These are phyloP conservation scores for Leccinum griseonigrum DNA, from an alignment of 1,284 basidiomycete species.

Conservation along the genomic window DNA sequence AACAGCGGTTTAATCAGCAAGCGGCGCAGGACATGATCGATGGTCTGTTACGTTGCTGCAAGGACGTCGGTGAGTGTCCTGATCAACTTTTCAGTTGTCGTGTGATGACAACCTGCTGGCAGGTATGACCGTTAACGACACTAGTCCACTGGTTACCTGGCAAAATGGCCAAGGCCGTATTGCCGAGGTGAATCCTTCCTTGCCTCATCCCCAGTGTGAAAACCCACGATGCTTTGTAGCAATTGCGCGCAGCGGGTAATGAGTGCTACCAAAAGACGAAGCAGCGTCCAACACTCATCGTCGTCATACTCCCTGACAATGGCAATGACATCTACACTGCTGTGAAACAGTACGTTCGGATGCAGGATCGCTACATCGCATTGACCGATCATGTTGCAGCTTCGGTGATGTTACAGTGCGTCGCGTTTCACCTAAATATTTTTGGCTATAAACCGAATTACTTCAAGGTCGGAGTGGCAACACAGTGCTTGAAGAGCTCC, in stretches of 20 bases:
- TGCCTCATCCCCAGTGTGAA: background rate
- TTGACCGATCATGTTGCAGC: conserved; percentile 34
- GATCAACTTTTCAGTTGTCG: background rate
- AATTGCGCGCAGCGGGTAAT: conserved; percentile 47
- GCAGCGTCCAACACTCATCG: conserved; percentile 52
- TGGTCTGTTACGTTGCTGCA: conserved; percentile 46
- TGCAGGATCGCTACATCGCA: background rate
- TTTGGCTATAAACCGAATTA: conserved; percentile 4
- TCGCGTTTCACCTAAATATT: background rate
- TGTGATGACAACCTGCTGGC: background rate
- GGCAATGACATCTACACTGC: conserved; percentile 72
- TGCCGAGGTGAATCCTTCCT: conserved; percentile 36
- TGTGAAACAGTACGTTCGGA: conserved; percentile 65
- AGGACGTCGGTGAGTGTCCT: conserved; percentile 51
- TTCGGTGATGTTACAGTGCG: conserved; percentile 68
- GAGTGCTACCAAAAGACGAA: conserved; percentile 40
- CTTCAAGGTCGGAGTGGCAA: conserved; percentile 63
- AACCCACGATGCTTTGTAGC: conserved; percentile 30
- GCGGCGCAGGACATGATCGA: conserved; percentile 48
- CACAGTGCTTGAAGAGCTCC: conserved; percentile 65
- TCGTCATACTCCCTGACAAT: conserved; percentile 70
- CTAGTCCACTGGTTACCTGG: conserved; percentile 45
- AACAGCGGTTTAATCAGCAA: conserved; percentile 46
- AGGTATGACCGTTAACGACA: conserved; percentile 53
- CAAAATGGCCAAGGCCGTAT: conserved; percentile 55